Percentiles rank a stretch among this genome's conserved stretches.
These are phyloP conservation scores for Earliella scabrosa DNA, from an alignment of 1,284 basidiomycete genomes.

Conservation along the genomic window DNA sequence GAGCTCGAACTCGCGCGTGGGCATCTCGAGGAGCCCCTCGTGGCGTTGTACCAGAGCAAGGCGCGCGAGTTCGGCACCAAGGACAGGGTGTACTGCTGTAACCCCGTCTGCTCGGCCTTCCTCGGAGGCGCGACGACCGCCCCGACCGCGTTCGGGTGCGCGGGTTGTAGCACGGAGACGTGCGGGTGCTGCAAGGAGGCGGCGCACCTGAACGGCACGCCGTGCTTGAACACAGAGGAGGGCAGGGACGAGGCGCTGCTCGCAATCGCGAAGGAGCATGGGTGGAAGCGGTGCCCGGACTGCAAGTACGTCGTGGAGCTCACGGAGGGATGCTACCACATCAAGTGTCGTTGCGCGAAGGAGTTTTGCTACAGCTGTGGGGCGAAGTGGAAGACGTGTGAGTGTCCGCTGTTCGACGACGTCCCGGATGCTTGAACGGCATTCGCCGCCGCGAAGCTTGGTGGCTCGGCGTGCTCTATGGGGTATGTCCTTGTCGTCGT, in stretches of 20 bases:
- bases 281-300: constrained; percentile 27
- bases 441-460: too few relatives aligned
- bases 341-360: constrained; percentile 25
- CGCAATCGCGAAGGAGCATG: constrained; percentile 16
- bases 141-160: constrained; percentile 2
- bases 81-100: constrained; percentile 25
- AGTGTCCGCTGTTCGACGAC: constrained; percentile 4
- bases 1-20: constrained; percentile 12
- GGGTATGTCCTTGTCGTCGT: too few relatives aligned
- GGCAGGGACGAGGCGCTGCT: constrained; percentile 15
- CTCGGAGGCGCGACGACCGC: constrained; percentile 6
- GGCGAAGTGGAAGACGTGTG: constrained; percentile 26
- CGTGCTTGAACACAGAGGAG: constrained; percentile 7
- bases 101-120: constrained; percentile 21
- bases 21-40: constrained; percentile 7
- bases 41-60: constrained; percentile 6
- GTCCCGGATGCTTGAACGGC: background rate
- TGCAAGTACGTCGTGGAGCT: constrained; percentile 28
- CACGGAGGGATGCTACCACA: constrained; percentile 27
- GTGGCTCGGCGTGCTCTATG: too few relatives aligned
- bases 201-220: constrained; percentile 14
- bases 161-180: constrained; percentile 8
- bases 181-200: constrained; percentile 23
- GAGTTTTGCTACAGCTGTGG: constrained; percentile 32
- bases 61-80: constrained; percentile 14